phyloP scores from a whole-genome alignment of 768 basidiomycete genomes.

The Phylloporus sp. region DNA sequence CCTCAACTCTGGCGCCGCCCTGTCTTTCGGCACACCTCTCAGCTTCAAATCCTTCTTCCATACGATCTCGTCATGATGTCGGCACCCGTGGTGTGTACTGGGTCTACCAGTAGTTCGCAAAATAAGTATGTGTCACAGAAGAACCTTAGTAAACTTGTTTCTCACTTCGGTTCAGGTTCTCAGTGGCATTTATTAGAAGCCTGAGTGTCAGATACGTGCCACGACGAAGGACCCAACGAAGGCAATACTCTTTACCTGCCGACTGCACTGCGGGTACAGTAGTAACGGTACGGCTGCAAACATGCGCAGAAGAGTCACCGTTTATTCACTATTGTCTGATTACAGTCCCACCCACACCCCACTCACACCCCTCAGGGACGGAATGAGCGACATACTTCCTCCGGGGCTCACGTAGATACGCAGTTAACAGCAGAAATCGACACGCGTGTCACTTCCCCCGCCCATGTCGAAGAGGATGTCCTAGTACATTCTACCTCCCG shows the following conservation, averaged over 20 bases:
- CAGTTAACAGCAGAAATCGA: background rate
- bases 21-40: too few relatives aligned
- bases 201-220: background rate
- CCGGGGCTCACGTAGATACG: background rate
- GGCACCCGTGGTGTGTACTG: background rate
- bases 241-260: background rate
- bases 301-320: background rate
- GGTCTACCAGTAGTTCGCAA: background rate
- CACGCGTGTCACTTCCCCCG: too few relatives aligned
- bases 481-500: background rate
- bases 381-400: background rate
- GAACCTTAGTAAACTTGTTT: background rate
- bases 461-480: background rate
- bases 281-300: background rate
- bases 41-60: background rate
- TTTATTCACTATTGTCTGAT: background rate
- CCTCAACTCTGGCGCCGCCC: too few relatives aligned
- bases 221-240: background rate
- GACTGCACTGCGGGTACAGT: too few relatives aligned
- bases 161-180: background rate
- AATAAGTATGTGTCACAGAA: background rate
- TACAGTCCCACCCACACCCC: background rate
- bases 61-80: background rate
- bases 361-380: too few relatives aligned
- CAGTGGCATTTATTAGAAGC: background rate